Conservation (phyloP, 148 eudicot genomes). For the Silene latifolia region DNA sequence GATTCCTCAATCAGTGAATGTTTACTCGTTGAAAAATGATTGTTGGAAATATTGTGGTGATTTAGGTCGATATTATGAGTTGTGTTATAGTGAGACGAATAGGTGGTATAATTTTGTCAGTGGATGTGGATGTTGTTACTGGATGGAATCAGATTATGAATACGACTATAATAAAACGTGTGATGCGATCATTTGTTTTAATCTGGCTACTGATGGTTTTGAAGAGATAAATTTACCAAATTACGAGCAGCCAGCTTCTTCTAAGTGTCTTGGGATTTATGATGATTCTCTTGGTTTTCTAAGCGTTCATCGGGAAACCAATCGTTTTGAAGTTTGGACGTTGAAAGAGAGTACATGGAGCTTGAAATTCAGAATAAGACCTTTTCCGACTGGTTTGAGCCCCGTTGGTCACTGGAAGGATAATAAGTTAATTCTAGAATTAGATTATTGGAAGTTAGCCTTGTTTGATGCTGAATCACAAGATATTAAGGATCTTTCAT, state of each 20-base stretch:
- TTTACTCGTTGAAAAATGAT: background rate
- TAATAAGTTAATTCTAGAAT: background rate
- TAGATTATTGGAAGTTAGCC: background rate
- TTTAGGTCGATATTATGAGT: background rate
- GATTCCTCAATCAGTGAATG: background rate
- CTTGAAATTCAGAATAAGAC: background rate
- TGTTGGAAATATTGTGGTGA: background rate
- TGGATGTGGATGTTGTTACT: slow-evolving; percentile 4
- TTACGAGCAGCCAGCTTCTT: background rate
- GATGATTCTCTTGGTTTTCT: slow-evolving; percentile 4
- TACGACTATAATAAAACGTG: background rate
- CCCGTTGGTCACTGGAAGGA: slow-evolving; percentile 13
- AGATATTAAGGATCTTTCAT: slow-evolving; percentile 11
- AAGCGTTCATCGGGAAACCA: background rate
- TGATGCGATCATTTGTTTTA: background rate
- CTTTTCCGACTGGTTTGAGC: background rate
- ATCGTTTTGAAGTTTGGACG: slow-evolving; percentile 1
- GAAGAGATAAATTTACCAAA: background rate
- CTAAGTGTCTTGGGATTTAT: background rate
- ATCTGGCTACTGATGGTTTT: background rate
- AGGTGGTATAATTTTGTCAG: background rate
- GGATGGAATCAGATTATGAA: background rate
- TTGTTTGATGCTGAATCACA: background rate
- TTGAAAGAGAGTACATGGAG: background rate
- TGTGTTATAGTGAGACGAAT: background rate